phyloP scores from a whole-genome alignment of 1,284 basidiomycete species.

The Apiotrichum akiyoshidainum region DNA sequence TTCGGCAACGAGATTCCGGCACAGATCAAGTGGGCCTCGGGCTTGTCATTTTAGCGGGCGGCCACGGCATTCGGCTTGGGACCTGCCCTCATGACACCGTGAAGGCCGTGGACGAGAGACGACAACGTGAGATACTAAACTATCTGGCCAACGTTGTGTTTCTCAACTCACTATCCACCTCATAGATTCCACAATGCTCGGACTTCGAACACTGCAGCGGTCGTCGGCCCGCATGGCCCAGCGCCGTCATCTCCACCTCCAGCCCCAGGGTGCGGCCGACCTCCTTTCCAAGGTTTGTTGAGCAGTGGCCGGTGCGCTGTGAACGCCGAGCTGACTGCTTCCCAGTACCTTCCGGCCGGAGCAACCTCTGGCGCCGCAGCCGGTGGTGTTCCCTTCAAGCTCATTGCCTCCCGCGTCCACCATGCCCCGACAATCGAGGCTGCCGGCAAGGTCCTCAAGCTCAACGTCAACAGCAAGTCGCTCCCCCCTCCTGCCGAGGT shows the following conservation, averaged over 20 bases:
- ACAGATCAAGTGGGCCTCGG: no score
- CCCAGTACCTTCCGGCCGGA: slow-evolving; percentile 9
- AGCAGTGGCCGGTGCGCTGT: no score
- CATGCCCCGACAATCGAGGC: slow-evolving; percentile 16
- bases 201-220: slow-evolving; percentile 4
- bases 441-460: slow-evolving; percentile 13
- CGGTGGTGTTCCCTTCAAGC: slow-evolving; percentile 9
- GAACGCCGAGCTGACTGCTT: background rate
- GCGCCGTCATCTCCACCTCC: slow-evolving; percentile 12
- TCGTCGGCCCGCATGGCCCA: background rate
- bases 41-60: no score
- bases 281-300: slow-evolving; percentile 1
- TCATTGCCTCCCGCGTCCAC: slow-evolving; percentile 11
- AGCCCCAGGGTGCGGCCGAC: slow-evolving; percentile 3
- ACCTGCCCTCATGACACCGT: no score
- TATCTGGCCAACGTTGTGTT: background rate
- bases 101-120: no score
- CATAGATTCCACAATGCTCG: background rate
- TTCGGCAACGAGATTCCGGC: background rate
- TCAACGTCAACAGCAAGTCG: slow-evolving; percentile 9
- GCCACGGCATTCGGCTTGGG: no score
- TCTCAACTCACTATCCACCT: background rate
- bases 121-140: background rate
- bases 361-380: background rate
- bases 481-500: slow-evolving; percentile 9